These are phyloP conservation scores for Hippophae rhamnoides DNA, from an alignment of 306 rosid species.

Conservation along the genomic window DNA sequence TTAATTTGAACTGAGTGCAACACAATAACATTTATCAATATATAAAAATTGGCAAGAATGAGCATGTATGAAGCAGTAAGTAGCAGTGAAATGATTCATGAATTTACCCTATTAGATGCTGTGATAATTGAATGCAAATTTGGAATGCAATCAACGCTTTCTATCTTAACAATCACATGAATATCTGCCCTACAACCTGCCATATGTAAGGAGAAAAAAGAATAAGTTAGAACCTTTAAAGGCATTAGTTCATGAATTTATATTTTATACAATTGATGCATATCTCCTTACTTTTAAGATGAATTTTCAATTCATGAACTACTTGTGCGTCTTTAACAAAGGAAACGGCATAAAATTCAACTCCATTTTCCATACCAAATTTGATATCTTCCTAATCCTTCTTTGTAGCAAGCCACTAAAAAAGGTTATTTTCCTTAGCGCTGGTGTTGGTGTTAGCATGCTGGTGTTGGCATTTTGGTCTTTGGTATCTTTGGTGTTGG, in stretches of 20 bases:
- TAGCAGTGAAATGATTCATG: too few species aligned
- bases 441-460: too few species aligned
- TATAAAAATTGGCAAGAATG: too few species aligned
- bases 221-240: constrained; percentile 7
- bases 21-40: neutral
- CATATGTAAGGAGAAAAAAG: constrained; percentile 14
- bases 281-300: constrained; percentile 55
- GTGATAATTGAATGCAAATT: too few species aligned
- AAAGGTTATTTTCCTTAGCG: constrained; percentile 11
- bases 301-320: constrained; percentile 14
- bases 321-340: too few species aligned
- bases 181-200: constrained; percentile 31
- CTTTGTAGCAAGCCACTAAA: constrained; percentile 47
- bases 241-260: neutral
- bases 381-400: constrained; percentile 99
- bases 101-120: too few species aligned
- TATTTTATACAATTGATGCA: neutral
- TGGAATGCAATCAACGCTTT: too few species aligned
- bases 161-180: too few species aligned
- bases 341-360: constrained; percentile 42
- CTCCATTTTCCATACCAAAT: constrained; percentile 93
- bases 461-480: too few species aligned
- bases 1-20: constrained; percentile 1
- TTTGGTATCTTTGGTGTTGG: too few species aligned
- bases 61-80: too few species aligned